phyloP scores from a whole-genome alignment of 2,329 filamentous ascomycete species.

The Aspergillus piperis region DNA sequence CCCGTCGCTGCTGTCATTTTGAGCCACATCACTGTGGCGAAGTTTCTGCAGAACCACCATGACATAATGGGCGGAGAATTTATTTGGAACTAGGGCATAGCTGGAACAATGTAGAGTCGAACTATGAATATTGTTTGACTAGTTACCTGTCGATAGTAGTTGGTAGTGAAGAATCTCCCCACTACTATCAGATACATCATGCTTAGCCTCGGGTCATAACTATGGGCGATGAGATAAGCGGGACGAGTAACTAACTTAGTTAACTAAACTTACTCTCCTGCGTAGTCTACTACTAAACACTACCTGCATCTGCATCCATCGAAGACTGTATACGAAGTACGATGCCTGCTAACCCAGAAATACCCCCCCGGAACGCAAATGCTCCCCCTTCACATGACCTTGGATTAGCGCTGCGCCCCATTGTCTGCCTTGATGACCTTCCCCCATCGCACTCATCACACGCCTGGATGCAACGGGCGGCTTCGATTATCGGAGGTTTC shows the following conservation, averaged over 20 bases:
- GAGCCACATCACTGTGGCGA: slow-evolving; percentile 17
- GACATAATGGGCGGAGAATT: slow-evolving; percentile 13
- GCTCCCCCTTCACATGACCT: neutral
- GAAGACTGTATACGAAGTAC: neutral
- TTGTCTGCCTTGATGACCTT: neutral
- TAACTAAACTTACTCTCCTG: too few species aligned
- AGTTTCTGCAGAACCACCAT: slow-evolving; percentile 17
- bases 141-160: neutral
- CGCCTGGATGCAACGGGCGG: neutral
- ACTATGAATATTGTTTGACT: neutral
- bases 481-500: neutral
- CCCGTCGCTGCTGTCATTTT: slow-evolving; percentile 5
- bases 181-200: neutral
- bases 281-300: too few species aligned
- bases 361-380: neutral
- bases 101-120: neutral
- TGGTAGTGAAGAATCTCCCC: neutral
- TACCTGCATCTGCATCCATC: neutral
- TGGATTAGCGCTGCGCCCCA: slow-evolving; percentile 2
- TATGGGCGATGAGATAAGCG: neutral
- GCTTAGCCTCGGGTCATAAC: neutral
- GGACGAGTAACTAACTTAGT: neutral
- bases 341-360: neutral
- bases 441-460: neutral
- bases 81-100: neutral